phyloP scores from a whole-genome alignment of 192 early-diverging fungal species.

The Coemansia sp. region DNA sequence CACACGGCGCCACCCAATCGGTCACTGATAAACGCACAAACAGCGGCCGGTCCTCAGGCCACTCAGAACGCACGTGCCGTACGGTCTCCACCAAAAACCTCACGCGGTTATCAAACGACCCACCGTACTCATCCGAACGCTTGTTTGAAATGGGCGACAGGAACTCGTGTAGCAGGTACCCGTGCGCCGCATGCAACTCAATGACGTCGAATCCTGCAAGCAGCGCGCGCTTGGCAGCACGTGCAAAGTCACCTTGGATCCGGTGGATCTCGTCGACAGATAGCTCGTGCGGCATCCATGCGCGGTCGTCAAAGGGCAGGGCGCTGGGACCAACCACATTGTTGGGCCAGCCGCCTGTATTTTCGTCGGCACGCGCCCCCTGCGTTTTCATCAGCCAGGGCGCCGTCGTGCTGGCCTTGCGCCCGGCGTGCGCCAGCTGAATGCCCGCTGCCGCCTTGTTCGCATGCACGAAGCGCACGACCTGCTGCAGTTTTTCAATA shows the following conservation, averaged over 20 bases:
- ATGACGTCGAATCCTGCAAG: constrained; percentile 86
- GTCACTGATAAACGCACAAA: constrained; percentile 81
- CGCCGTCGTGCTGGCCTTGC: constrained; percentile 60
- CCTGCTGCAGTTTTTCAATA: constrained; percentile 48
- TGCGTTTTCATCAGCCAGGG: constrained; percentile 15
- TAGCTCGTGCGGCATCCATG: constrained; percentile 53
- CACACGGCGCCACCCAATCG: constrained; percentile 59
- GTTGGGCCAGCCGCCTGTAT: constrained; percentile 67
- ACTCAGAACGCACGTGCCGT: constrained; percentile 59
- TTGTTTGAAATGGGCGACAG: constrained; percentile 76
- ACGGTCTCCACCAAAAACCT: constrained; percentile 74
- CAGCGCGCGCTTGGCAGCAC: constrained; percentile 66
- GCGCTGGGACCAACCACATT: constrained; percentile 66
- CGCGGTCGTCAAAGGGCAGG: constrained; percentile 42
- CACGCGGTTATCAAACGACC: constrained; percentile 83
- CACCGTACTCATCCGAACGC: constrained; percentile 91
- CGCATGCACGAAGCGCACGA: constrained; percentile 58
- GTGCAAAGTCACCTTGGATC: constrained; percentile 60
- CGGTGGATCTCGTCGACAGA: constrained; percentile 64
- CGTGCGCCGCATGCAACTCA: constrained; percentile 90
- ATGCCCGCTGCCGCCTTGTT: constrained; percentile 62
- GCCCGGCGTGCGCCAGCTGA: constrained; percentile 82
- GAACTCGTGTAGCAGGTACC: constrained; percentile 82
- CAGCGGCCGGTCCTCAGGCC: constrained; percentile 79
- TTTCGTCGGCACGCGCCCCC: constrained; percentile 17